Evolutionary conservation across 306 rosid genomes (phyloP).

Genomic region (Medicago lupulina): DNA sequence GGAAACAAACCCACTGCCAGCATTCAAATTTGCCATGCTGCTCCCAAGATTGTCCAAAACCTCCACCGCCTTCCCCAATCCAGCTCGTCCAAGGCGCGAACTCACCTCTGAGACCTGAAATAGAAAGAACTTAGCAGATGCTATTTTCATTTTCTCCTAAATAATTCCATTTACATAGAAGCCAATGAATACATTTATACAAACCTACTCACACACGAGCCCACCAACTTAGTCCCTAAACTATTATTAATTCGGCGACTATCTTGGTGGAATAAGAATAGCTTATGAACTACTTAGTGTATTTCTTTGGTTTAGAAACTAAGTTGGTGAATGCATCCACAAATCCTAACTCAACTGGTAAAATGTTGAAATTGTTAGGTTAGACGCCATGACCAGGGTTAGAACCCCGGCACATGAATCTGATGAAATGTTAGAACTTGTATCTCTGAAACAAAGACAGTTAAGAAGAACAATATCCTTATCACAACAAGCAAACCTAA

Average conservation of each 20-base stretch:
- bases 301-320: too few relatives aligned
- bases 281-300: too few relatives aligned
- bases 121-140: constrained; percentile 18
- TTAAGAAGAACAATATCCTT: not conserved
- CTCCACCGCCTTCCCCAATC: constrained; percentile 71
- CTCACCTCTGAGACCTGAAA: constrained; percentile 79
- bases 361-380: too few relatives aligned
- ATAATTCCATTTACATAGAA: constrained; percentile 12
- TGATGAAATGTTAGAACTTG: not conserved
- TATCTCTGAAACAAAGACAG: too few relatives aligned
- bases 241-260: too few relatives aligned
- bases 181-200: not conserved
- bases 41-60: constrained; percentile 90
- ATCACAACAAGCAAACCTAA: not conserved
- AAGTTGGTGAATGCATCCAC: too few relatives aligned
- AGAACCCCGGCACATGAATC: not conserved
- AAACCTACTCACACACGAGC: not conserved
- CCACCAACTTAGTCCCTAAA: too few relatives aligned
- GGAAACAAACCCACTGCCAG: constrained; percentile 67
- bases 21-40: constrained; percentile 75
- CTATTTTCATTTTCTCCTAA: constrained; percentile 32
- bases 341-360: too few relatives aligned
- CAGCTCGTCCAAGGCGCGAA: constrained; percentile 68
- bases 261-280: too few relatives aligned
- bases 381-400: too few relatives aligned